Conservation (phyloP, 2,329 filamentous ascomycete genomes). For the Sphaerulina vaccinii region DNA sequence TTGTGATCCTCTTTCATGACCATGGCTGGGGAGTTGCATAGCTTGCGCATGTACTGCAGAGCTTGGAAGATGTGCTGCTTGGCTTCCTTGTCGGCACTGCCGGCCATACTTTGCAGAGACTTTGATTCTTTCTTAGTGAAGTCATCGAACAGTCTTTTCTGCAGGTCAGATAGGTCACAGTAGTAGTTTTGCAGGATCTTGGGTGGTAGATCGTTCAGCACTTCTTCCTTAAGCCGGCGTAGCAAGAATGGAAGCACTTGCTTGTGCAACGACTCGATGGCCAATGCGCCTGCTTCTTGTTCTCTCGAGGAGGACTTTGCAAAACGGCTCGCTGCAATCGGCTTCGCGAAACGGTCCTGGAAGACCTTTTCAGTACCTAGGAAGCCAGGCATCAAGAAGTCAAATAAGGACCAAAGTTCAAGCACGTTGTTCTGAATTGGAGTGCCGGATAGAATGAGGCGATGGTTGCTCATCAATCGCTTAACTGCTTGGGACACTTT, state of each 20-base stretch:
- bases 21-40: slow-evolving; percentile 94
- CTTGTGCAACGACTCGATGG: slow-evolving; percentile 97
- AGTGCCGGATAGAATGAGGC: slow-evolving; percentile 92
- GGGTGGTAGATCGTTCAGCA: slow-evolving; percentile 89
- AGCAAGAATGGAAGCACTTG: slow-evolving; percentile 96
- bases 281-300: slow-evolving; percentile 92
- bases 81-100: slow-evolving; percentile 81
- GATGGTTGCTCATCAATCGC: slow-evolving; percentile 83
- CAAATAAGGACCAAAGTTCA: slow-evolving; percentile 95
- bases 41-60: slow-evolving; percentile 97
- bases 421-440: slow-evolving; percentile 98
- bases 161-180: slow-evolving; percentile 92
- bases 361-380: slow-evolving; percentile 96
- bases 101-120: slow-evolving; percentile 78
- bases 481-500: slow-evolving; percentile 96
- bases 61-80: slow-evolving; percentile 99
- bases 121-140: slow-evolving; percentile 93
- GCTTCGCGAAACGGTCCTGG: slow-evolving; percentile 89
- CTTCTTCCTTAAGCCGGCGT: slow-evolving; percentile 94
- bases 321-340: slow-evolving; percentile 89
- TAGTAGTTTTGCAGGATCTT: slow-evolving; percentile 99
- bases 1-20: slow-evolving; percentile 94
- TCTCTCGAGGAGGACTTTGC: slow-evolving; percentile 98
- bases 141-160: slow-evolving; percentile 93
- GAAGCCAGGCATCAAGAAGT: slow-evolving; percentile 99